Percentiles rank a stretch among this genome's conserved stretches.
Conservation (phyloP, 495 filamentous ascomycete species). For the Penicillium angulare region DNA sequence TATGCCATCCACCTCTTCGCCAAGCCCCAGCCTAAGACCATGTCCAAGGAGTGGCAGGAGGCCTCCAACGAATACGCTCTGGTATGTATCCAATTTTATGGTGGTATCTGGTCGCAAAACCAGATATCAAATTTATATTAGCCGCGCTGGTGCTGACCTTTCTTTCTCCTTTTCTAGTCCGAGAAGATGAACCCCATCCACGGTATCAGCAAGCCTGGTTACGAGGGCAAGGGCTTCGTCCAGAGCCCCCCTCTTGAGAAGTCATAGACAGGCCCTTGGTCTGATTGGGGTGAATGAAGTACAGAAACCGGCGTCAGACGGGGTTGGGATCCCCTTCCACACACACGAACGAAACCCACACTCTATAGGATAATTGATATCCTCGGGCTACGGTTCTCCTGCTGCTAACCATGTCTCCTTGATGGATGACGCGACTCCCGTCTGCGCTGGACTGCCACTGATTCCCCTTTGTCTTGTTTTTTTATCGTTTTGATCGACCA, state of each 20-base stretch:
- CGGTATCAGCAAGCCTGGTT: slow-evolving; percentile 76
- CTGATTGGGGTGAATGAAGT: slow-evolving; percentile 27
- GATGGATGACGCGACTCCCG: slow-evolving; percentile 7
- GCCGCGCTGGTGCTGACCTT: slow-evolving; percentile 14
- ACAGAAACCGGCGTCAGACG: slow-evolving; percentile 13
- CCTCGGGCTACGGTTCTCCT: slow-evolving; percentile 13
- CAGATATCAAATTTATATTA: background rate
- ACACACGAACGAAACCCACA: slow-evolving; percentile 1
- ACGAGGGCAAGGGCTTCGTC: slow-evolving; percentile 77
- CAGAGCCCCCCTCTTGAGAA: slow-evolving; percentile 61
- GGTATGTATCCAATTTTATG: slow-evolving; percentile 49
- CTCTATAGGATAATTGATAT: background rate
- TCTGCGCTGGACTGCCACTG: slow-evolving; percentile 8
- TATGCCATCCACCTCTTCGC: slow-evolving; percentile 61
- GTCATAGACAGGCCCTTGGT: slow-evolving; percentile 28
- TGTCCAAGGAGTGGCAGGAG: slow-evolving; percentile 95
- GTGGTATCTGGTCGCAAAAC: background rate
- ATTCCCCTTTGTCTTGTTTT: slow-evolving; percentile 30
- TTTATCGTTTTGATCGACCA: slow-evolving; percentile 36
- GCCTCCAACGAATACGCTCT: slow-evolving; percentile 85
- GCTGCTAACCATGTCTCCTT: slow-evolving; percentile 15
- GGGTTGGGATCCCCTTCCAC: slow-evolving; percentile 6
- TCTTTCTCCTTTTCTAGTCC: slow-evolving; percentile 46
- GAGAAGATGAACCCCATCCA: slow-evolving; percentile 88
- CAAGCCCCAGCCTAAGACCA: slow-evolving; percentile 71